A percentile compares a stretch with the other conserved stretches of the same genome.
These are phyloP conservation scores for Geotrichum europaeum DNA, from an alignment of 1,139 yeast species.

Conservation along the genomic window DNA sequence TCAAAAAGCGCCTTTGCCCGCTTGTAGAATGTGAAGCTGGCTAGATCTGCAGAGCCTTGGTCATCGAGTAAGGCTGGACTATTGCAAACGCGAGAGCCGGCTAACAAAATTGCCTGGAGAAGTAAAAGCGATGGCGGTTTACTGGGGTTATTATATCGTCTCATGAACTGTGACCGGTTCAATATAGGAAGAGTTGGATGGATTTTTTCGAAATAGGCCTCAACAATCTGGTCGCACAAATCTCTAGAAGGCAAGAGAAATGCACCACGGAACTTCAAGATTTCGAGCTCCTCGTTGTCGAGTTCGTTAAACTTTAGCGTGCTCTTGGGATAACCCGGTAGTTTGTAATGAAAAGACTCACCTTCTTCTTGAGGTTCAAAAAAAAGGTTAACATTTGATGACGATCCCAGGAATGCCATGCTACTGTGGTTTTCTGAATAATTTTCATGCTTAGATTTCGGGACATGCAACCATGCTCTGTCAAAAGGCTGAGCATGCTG, in stretches of 20 bases:
- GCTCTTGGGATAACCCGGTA: constrained; percentile 30
- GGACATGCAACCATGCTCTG: neutral
- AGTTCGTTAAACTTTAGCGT: constrained; percentile 31
- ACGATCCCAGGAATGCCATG: constrained; percentile 31
- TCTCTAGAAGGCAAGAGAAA: constrained; percentile 60
- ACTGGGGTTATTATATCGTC: constrained; percentile 49
- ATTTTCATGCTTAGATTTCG: neutral
- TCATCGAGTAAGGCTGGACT: constrained; percentile 54
- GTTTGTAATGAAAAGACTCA: constrained; percentile 33
- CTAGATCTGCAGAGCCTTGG: constrained; percentile 51
- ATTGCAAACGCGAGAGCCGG: constrained; percentile 59
- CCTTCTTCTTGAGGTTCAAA: constrained; percentile 31
- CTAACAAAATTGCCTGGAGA: constrained; percentile 60
- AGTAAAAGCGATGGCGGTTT: constrained; percentile 67
- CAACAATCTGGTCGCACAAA: constrained; percentile 55
- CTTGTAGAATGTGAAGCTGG: constrained; percentile 61
- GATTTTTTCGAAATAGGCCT: constrained; percentile 57
- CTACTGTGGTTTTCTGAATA: constrained; percentile 15
- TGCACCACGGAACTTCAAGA: constrained; percentile 64
- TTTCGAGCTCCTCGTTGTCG: constrained; percentile 63
- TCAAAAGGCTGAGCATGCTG: neutral
- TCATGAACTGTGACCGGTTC: constrained; percentile 57
- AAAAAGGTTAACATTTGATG: constrained; percentile 32
- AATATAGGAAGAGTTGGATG: constrained; percentile 69
- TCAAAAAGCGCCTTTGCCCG: constrained; percentile 75